Evolutionary conservation across 2,329 filamentous ascomycete species (phyloP), one percentile per base, ranked within the genome.

Genomic region (Aspergillus sojae): DNA sequence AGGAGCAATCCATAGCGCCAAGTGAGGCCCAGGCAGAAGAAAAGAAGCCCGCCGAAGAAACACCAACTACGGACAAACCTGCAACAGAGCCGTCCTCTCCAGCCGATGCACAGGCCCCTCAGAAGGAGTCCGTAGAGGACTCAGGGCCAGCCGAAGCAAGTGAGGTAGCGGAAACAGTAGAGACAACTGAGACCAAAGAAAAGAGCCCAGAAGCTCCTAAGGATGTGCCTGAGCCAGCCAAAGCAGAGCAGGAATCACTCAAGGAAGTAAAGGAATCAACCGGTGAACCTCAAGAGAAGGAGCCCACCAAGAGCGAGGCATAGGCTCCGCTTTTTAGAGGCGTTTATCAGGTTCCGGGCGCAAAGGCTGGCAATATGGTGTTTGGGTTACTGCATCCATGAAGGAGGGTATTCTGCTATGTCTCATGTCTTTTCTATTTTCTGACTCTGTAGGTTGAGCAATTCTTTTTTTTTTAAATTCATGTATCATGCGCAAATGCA

Each of bases 311-410:
- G 69, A 73, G 70, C 48, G 73, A 77, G 64, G 71, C 72, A 64
- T 70, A 62, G 58, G 58, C 63, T 63, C 60, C 59, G 58, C 61
- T 65, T 61, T 57, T 62, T 65, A 62, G 66, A 61, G 64, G 63
- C 62, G 62, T 72, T 63, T 70, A 72, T 68, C 61, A 66, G 70
- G 70, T 68, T 72, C 63, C 69, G 72, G 74, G 74, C 75, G 75
- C 71, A 77, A 76, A 70, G 74, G 67, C 68, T 67, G 72, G 72
- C 69, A 72, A 71, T 70, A 72, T 69, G 76, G 76, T 77, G 75
- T 78, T 78, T 73, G 63, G 69, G 72, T 64, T 58, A 54, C 67
- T 67, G 62, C 63, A 65, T 72, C 62, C 62, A 60, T 61, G 45
- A 59, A 60, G 62, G 54, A 48, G 45, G 55, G 43, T 62, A 62